These are phyloP conservation scores for Alnus glutinosa DNA, from an alignment of 306 rosid species.

Conservation along the genomic window DNA sequence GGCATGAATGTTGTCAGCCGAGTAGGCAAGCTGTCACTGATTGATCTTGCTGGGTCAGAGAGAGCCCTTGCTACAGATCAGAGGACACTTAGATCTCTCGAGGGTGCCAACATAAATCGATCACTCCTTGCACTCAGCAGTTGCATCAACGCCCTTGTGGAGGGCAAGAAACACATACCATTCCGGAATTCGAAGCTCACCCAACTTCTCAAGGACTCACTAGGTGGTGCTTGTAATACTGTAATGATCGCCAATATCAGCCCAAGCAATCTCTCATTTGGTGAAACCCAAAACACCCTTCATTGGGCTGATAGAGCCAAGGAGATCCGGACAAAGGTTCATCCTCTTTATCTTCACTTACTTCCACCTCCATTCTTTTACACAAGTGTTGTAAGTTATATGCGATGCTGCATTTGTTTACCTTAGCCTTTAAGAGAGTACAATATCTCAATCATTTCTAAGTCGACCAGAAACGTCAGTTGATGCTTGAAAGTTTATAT, in stretches of 20 bases:
- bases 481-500: not conserved
- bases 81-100: slow-evolving; percentile 88
- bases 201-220: slow-evolving; percentile 92
- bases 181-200: slow-evolving; percentile 90
- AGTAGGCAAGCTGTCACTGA: slow-evolving; percentile 87
- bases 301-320: slow-evolving; percentile 99
- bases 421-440: not conserved
- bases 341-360: slow-evolving; percentile 25
- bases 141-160: slow-evolving; percentile 93
- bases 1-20: slow-evolving; percentile 65
- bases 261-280: slow-evolving; percentile 84
- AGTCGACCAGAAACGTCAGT: not conserved
- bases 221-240: slow-evolving; percentile 92
- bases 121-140: slow-evolving; percentile 95
- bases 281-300: slow-evolving; percentile 94
- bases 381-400: not conserved
- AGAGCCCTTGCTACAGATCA: slow-evolving; percentile 97
- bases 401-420: not conserved
- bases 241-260: slow-evolving; percentile 97
- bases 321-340: slow-evolving; percentile 86
- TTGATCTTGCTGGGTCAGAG: slow-evolving; percentile 98
- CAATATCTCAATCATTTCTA: not conserved
- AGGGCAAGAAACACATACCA: slow-evolving; percentile 97
- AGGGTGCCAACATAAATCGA: slow-evolving; percentile 94
- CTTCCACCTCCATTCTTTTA: slow-evolving; percentile 6